Evolutionary conservation across 331 rosid genomes (phyloP).

Genomic region (Saraca asoca): DNA sequence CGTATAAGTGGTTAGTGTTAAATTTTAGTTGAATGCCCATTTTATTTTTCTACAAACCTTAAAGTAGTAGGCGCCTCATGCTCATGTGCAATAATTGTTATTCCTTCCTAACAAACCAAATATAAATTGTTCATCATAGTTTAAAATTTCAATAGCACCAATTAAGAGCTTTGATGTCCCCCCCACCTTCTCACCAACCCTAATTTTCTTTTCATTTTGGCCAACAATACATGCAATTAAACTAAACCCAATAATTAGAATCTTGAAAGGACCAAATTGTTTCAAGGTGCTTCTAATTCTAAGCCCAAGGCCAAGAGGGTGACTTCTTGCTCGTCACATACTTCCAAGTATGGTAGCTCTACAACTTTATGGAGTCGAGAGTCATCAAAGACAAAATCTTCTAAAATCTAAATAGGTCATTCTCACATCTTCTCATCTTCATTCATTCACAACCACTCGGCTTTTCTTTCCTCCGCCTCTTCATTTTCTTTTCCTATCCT

Average conservation of each 20-base stretch:
- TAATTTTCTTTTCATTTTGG: background rate
- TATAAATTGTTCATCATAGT: too few species aligned
- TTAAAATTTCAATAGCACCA: too few species aligned
- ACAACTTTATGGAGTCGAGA: background rate
- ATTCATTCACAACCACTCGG: conserved; percentile 30
- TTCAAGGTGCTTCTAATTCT: background rate
- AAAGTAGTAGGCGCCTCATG: conserved; percentile 25
- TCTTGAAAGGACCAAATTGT: background rate
- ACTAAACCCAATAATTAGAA: background rate
- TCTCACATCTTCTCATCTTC: conserved; percentile 11
- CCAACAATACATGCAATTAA: conserved; percentile 3
- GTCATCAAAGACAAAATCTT: background rate
- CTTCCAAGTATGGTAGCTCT: conserved; percentile 23
- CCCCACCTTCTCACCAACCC: conserved; percentile 27
- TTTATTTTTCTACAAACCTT: background rate
- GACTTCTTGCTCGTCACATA: conserved; percentile 1
- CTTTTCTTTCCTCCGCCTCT: background rate
- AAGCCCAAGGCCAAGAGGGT: conserved; percentile 12
- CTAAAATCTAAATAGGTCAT: conserved; percentile 28
- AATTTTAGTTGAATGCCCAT: too few species aligned
- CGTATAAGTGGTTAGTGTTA: too few species aligned
- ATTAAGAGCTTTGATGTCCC: background rate
- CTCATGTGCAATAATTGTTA: conserved; percentile 46
- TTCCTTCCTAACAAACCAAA: conserved; percentile 33
- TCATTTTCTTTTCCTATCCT: background rate